Evolutionary conservation across 1,139 yeast genomes (phyloP), one percentile per base, ranked within the genome.

Genomic region (Kazachstania sp.): DNA sequence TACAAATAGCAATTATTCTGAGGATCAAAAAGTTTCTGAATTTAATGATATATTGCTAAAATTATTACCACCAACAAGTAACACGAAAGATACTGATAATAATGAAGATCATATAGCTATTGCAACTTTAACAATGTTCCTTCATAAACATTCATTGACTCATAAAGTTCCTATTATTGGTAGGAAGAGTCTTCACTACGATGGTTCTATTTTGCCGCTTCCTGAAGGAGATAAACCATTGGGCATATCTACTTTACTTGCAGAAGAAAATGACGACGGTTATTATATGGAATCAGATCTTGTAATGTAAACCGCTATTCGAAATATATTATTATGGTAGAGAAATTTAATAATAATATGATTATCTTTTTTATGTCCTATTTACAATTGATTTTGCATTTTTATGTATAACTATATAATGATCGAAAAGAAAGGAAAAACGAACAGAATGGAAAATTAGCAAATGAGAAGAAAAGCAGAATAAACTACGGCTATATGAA

Each of bases 21-120:
- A 28, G 15, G 32, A 20, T 11, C 11, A 32, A n/a, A 4, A 30
- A 7, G 16, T 41, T 12, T 36, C 39, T 12, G 11, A 19, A 11
- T 55, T 50, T 46, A 59, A 59, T 29, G 47, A 50, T 12, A 54
- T 51, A 44, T 40, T 61, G 38, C 43, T 59, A 13, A 49, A 42
- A 13, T 41, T 59, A n/a, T 48, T 61, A 32, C 63, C 66, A 32
- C 63, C 66, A 12, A 54, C 54, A 2, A 40, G 37, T 11, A 35
- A 46, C 15, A 41, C 48, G 9, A 54, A 46, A 4, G 49, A 47
- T 12, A 53, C 49, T 19, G 9, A 15, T 6, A 54, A 47, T 5
- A 48, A 47, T 13, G 53, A 49, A 18, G 59, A 55, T 36, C 56
- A 53, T 39, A 52, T 54, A 5, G 59, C 63, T 3, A 46, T 59